These are phyloP conservation scores for Scedosporium minutisporum DNA, from an alignment of 2,329 filamentous ascomycete species.

Conservation along the genomic window DNA sequence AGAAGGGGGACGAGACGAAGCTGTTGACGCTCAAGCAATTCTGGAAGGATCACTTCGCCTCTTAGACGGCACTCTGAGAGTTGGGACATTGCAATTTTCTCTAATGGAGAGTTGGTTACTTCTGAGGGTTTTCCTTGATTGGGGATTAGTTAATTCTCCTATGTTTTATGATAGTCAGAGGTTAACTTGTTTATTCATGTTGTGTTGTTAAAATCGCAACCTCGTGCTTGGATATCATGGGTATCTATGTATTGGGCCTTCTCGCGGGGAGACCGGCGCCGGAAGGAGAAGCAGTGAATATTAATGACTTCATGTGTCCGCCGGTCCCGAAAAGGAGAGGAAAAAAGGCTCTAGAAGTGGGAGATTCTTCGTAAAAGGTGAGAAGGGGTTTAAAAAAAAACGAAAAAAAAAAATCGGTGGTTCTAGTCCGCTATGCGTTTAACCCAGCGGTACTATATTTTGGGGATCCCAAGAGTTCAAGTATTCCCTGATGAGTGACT, in stretches of 20 bases:
- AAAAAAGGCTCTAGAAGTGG: too few species aligned
- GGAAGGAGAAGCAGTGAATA: too few species aligned
- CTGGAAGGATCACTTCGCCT: constrained; percentile 14
- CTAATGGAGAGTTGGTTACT: background rate
- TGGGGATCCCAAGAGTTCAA: too few species aligned
- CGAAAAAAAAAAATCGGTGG: background rate
- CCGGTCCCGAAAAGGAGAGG: too few species aligned
- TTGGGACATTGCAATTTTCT: background rate
- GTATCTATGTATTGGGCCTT: background rate
- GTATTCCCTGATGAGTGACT: too few species aligned
- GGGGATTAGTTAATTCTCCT: background rate
- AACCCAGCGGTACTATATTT: background rate
- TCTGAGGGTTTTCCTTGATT: background rate
- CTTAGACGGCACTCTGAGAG: constrained; percentile 3
- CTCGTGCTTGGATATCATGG: background rate
- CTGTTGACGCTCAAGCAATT: constrained; percentile 17
- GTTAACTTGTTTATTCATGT: background rate
- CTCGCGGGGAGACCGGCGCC: too few species aligned
- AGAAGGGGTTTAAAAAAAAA: background rate
- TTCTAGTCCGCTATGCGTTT: background rate
- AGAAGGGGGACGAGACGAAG: constrained; percentile 12
- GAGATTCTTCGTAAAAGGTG: too few species aligned
- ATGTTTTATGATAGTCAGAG: background rate
- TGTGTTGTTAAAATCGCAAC: background rate
- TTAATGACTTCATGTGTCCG: too few species aligned